Conservation (phyloP, 192 early-diverging fungal genomes). For the Coemansia sp. region DNA sequence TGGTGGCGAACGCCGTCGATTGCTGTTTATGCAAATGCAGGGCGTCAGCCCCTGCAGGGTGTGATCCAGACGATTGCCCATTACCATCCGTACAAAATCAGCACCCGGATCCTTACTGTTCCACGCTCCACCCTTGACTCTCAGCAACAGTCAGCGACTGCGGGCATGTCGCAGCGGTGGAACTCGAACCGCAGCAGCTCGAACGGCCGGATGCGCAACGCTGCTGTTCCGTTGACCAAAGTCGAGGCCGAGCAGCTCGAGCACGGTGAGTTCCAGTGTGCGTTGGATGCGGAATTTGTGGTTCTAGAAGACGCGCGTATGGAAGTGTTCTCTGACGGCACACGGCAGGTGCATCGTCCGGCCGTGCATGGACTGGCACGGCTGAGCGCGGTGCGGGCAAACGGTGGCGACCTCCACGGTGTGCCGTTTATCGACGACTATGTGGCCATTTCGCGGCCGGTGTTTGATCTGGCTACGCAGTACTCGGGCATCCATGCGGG, state of each 20-base stretch:
- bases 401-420: constrained; percentile 65
- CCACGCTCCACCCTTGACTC: constrained; percentile 32
- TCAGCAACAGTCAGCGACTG: background rate
- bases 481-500: constrained; percentile 91
- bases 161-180: background rate
- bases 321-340: constrained; percentile 91
- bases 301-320: constrained; percentile 81
- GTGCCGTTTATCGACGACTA: constrained; percentile 98
- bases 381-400: constrained; percentile 85
- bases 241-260: constrained; percentile 38
- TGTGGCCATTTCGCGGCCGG: constrained; percentile 76
- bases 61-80: background rate
- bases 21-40: constrained; percentile 29
- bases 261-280: constrained; percentile 33
- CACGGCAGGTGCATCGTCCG: constrained; percentile 77
- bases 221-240: constrained; percentile 31
- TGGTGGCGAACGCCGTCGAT: constrained; percentile 43
- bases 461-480: constrained; percentile 90
- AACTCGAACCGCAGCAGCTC: background rate
- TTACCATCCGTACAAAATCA: constrained; percentile 32
- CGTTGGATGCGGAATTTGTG: constrained; percentile 97
- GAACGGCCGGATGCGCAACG: constrained; percentile 28
- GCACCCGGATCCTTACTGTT: constrained; percentile 39
- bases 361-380: constrained; percentile 80
- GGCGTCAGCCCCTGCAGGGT: constrained; percentile 3